These are phyloP conservation scores for Xenosphaeropsis pyriputrescens DNA, from an alignment of 2,329 filamentous ascomycete species.

Conservation along the genomic window DNA sequence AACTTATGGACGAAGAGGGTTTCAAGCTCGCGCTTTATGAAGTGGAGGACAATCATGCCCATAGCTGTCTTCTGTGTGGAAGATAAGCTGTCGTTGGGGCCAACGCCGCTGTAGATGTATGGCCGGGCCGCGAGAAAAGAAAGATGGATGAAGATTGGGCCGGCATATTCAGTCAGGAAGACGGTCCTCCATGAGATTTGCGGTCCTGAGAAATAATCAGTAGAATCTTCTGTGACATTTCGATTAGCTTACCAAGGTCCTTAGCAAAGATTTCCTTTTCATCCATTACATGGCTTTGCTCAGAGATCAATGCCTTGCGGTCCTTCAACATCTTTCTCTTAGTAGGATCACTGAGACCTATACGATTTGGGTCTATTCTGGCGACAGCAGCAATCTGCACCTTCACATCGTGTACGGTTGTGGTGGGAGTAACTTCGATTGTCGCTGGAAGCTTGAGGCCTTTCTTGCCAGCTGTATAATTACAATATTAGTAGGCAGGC, in stretches of 20 bases:
- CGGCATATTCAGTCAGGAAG: constrained; percentile 89
- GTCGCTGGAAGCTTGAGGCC: constrained; percentile 33
- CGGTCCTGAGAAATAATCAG: constrained; percentile 37
- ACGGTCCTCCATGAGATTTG: constrained; percentile 90
- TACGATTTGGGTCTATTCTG: constrained; percentile 42
- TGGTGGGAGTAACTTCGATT: constrained; percentile 24
- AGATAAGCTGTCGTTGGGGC: constrained; percentile 34
- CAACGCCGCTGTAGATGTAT: constrained; percentile 44
- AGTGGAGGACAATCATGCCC: constrained; percentile 65
- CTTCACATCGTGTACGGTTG: constrained; percentile 48
- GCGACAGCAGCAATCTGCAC: constrained; percentile 32
- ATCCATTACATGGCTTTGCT: constrained; percentile 31
- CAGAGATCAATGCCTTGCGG: constrained; percentile 35
- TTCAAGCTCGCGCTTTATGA: constrained; percentile 89
- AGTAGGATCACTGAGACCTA: constrained; percentile 44
- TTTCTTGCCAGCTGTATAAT: constrained; percentile 12
- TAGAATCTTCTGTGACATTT: constrained; percentile 9
- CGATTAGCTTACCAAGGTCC: constrained; percentile 57
- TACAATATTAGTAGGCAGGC: neutral
- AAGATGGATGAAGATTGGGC: constrained; percentile 77
- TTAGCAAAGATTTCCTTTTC: constrained; percentile 64
- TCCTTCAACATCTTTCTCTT: constrained; percentile 50
- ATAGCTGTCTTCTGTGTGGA: constrained; percentile 61
- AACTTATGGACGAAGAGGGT: constrained; percentile 93
- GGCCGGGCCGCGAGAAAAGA: constrained; percentile 56